phyloP scores from a whole-genome alignment of 805 yeast genomes.

The Metschnikowia peoriensis region DNA sequence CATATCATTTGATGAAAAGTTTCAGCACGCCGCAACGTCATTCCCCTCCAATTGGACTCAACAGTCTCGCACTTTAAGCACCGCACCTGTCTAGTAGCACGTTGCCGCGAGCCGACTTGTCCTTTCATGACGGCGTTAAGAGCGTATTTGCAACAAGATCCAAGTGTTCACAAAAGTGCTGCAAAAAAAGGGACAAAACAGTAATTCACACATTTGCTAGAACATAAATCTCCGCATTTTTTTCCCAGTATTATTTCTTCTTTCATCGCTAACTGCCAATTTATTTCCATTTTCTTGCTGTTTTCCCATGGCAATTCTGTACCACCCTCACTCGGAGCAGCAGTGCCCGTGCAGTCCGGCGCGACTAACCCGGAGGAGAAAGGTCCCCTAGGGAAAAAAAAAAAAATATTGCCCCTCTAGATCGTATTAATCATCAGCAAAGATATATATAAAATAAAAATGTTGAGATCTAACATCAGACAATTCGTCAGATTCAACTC shows the following conservation, averaged over 20 bases:
- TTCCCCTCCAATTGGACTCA: too few species aligned
- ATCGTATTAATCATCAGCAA: not conserved
- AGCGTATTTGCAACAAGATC: too few species aligned
- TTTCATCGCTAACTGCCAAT: not conserved
- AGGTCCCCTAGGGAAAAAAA: slow-evolving; percentile 4
- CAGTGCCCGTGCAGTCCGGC: slow-evolving; percentile 11
- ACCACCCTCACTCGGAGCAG: slow-evolving; percentile 7
- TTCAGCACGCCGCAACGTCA: too few species aligned
- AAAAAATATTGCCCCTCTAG: not conserved
- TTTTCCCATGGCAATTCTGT: not conserved
- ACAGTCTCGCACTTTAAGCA: slow-evolving; percentile 4
- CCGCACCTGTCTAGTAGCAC: not conserved
- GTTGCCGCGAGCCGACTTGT: not conserved
- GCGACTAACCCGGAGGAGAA: slow-evolving; percentile 10
- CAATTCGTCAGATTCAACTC: slow-evolving; percentile 43
- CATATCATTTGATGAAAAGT: too few species aligned
- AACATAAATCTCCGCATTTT: too few species aligned
- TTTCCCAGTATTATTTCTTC: not conserved
- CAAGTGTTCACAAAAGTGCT: too few species aligned
- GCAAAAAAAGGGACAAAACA: too few species aligned
- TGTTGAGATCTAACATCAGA: slow-evolving; percentile 25
- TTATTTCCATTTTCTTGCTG: not conserved
- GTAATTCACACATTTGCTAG: too few species aligned
- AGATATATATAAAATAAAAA: slow-evolving; percentile 4
- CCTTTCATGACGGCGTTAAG: too few species aligned